These are phyloP conservation scores for Mycena citricolor DNA, from an alignment of 1,284 basidiomycete genomes.

Conservation along the genomic window DNA sequence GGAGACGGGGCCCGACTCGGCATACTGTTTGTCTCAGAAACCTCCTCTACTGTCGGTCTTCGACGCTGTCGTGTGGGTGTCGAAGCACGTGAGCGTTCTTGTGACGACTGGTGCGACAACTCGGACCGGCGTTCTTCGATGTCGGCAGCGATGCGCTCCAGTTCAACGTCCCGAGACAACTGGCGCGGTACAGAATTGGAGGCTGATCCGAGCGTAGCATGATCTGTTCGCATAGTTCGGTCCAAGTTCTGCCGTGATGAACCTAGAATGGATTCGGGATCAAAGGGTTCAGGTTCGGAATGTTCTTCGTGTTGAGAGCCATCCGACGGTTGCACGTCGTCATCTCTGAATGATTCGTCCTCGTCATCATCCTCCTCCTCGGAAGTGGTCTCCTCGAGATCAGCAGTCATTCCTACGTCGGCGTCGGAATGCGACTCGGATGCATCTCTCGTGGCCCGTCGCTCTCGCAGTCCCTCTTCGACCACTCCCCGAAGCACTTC, in stretches of 20 bases:
- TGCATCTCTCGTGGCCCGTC: conserved; percentile 44
- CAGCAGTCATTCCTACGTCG: conserved; percentile 22
- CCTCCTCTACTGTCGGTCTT: conserved; percentile 18
- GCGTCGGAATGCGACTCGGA: conserved; percentile 23
- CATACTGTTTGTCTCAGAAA: conserved; percentile 18
- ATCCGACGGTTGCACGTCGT: conserved; percentile 31
- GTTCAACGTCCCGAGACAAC: conserved; percentile 38
- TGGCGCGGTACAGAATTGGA: conserved; percentile 1
- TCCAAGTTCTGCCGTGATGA: conserved; percentile 33
- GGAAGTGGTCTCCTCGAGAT: conserved; percentile 11
- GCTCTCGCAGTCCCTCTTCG: conserved; percentile 77
- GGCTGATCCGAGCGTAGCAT: conserved; percentile 33
- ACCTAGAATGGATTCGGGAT: conserved; percentile 36
- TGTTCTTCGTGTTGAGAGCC: conserved; percentile 28
- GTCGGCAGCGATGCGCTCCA: conserved; percentile 56
- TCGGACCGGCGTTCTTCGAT: conserved; percentile 58
- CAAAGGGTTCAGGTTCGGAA: conserved; percentile 28
- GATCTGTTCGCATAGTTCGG: conserved; percentile 49
- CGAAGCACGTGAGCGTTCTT: conserved; percentile 4
- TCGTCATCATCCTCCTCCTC: conserved; percentile 26
- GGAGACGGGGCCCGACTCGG: conserved; percentile 6
- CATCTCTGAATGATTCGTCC: no score
- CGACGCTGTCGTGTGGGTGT: conserved; percentile 6
- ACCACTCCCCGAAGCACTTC: conserved; percentile 80
- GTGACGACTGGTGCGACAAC: conserved; percentile 30